Conservation (phyloP, 257 asterid genomes). For the Catharanthus roseus region DNA sequence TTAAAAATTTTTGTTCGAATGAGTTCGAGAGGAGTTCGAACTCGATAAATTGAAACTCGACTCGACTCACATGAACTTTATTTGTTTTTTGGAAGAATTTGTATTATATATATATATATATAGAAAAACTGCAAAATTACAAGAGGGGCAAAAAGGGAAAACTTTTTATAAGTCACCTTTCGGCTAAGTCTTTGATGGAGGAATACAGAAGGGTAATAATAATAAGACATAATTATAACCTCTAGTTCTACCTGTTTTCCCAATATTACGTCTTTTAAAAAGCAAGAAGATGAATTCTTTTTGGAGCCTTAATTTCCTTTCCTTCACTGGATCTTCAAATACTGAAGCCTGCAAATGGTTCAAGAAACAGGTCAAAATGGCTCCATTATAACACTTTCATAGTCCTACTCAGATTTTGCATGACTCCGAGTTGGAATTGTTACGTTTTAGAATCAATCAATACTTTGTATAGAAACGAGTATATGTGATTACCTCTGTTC, state of each 20-base stretch:
- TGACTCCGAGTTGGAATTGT: too few relatives aligned
- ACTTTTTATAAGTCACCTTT: neutral
- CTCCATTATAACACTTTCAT: too few relatives aligned
- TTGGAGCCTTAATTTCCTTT: neutral
- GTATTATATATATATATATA: too few relatives aligned
- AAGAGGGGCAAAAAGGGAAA: neutral
- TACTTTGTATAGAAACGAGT: too few relatives aligned
- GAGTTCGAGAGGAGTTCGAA: too few relatives aligned
- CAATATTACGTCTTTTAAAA: neutral
- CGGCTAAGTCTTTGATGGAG: neutral
- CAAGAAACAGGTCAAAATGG: neutral
- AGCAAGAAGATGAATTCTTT: neutral
- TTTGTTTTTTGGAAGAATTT: too few relatives aligned
- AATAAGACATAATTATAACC: neutral
- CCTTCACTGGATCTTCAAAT: constrained; percentile 34
- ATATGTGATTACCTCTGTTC: constrained; percentile 31
- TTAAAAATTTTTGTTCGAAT: too few relatives aligned
- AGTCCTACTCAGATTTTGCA: too few relatives aligned
- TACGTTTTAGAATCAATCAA: too few relatives aligned
- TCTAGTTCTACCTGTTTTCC: neutral
- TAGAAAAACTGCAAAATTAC: neutral
- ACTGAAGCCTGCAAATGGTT: constrained; percentile 29
- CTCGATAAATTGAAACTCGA: too few relatives aligned
- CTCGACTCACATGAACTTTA: too few relatives aligned
- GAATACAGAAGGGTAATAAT: neutral